Evolutionary conservation across 441 rosid species (phyloP).

Genomic region (Cnidoscolus chayamansa): DNA sequence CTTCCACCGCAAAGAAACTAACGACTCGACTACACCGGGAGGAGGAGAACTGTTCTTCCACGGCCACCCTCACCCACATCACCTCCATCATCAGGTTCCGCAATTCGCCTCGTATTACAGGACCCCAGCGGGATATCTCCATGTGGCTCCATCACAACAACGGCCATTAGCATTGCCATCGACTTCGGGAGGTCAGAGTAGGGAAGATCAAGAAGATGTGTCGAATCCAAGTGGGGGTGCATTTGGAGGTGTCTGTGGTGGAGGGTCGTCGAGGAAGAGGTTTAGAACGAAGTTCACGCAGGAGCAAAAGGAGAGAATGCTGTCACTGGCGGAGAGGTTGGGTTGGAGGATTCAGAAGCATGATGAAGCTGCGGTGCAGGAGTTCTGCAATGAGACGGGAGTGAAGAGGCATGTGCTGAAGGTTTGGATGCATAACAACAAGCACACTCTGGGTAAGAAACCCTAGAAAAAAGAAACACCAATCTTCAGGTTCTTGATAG

Average conservation of each 20-base stretch:
- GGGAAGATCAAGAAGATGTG: slow-evolving; percentile 69
- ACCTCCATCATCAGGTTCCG: slow-evolving; percentile 16
- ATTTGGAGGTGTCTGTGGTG: slow-evolving; percentile 15
- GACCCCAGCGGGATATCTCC: slow-evolving; percentile 25
- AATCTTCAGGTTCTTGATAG: neutral
- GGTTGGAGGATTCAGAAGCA: slow-evolving; percentile 92
- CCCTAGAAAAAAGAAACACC: slow-evolving; percentile 39
- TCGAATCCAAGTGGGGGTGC: slow-evolving; percentile 89
- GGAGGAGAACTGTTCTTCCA: slow-evolving; percentile 20
- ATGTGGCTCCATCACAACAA: slow-evolving; percentile 22
- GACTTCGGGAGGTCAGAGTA: slow-evolving; percentile 40
- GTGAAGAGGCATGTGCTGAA: slow-evolving; percentile 76
- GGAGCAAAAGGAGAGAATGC: slow-evolving; percentile 87
- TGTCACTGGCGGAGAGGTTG: slow-evolving; percentile 63
- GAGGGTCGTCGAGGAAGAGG: slow-evolving; percentile 56
- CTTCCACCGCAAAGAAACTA: slow-evolving; percentile 81
- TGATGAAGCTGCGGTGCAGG: slow-evolving; percentile 72
- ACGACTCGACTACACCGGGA: slow-evolving; percentile 5
- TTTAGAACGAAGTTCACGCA: slow-evolving; percentile 71
- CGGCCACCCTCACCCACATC: slow-evolving; percentile 20
- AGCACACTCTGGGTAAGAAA: slow-evolving; percentile 92
- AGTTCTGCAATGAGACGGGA: slow-evolving; percentile 75
- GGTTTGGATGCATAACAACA: slow-evolving; percentile 98
- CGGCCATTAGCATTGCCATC: slow-evolving; percentile 29
- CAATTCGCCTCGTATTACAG: slow-evolving; percentile 27